phyloP scores from a whole-genome alignment of 176 grass and related monocot species.

The Juncus inflexus region DNA sequence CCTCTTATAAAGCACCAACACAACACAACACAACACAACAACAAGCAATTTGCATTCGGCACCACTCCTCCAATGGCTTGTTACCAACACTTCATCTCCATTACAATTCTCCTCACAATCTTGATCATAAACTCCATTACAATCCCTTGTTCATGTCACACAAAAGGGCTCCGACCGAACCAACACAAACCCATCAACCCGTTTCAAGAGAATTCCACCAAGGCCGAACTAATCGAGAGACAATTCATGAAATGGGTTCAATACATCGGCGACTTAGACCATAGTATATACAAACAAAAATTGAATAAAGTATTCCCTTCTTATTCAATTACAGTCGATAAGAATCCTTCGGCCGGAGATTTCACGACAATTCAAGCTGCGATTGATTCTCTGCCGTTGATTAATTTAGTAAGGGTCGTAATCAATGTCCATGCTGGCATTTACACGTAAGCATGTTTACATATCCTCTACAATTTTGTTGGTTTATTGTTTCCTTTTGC shows the following conservation, averaged over 20 bases:
- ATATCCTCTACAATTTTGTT: not conserved
- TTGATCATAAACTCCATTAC: not conserved
- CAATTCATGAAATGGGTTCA: conserved; percentile 78
- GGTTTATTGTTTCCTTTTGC: not conserved
- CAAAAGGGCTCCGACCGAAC: conserved; percentile 43
- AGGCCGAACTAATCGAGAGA: conserved; percentile 44
- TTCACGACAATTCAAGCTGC: conserved; percentile 87
- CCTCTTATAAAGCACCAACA: not conserved
- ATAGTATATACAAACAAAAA: conserved; percentile 46
- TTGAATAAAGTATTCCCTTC: conserved; percentile 46
- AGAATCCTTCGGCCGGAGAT: conserved; percentile 39
- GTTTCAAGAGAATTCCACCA: conserved; percentile 53
- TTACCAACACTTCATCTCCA: conserved; percentile 18
- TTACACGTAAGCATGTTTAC: conserved; percentile 58
- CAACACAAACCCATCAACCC: conserved; percentile 23
- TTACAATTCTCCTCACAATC: conserved; percentile 17
- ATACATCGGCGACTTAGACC: conserved; percentile 47
- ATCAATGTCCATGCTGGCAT: conserved; percentile 89
- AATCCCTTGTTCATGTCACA: conserved; percentile 34
- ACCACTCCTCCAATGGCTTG: conserved; percentile 24
- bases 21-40: not conserved
- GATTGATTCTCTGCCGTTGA: conserved; percentile 69
- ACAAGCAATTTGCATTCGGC: not conserved
- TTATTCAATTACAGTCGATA: conserved; percentile 63
- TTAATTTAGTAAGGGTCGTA: conserved; percentile 82